Evolutionary conservation across 2,329 filamentous ascomycete genomes (phyloP), one percentile per base, ranked within the genome.

Genomic region (Penicillium sp.): DNA sequence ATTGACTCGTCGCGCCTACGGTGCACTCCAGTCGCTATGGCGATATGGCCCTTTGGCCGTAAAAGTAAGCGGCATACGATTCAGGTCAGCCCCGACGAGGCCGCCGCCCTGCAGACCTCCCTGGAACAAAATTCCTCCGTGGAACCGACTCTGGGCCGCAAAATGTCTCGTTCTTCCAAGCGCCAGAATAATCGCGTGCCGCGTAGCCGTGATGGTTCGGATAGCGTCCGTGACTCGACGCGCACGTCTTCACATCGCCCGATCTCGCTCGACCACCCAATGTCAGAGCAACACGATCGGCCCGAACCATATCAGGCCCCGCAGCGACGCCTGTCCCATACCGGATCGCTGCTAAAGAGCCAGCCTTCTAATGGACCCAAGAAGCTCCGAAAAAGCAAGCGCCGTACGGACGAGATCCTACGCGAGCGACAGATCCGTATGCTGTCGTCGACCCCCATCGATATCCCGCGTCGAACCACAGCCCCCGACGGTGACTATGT

Each of bases 371-470:
- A 79, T 56, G 81, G 83, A 44, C 74, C 74, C 5, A 68, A 75
- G 23, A 71, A 86, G 25, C 71, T 81, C 44, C 81, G 84, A 51
- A 84, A 85, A 53, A 89, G 83, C 74, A 95, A 88, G 72, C 82
- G 86, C 60, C 84, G 85, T 62, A 84, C 86, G 59, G 79, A 86
- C 55, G 88, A 95, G 55, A 81, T 83, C 65, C 79, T 86, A 50
- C 81, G 92, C 49, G 91, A 95, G 70, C 88, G 88, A 54, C 89
- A 95, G 71, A 90, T 96, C 64, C 88, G 85, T 65, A 84, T 88
- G 46, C 88, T 96, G 87, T 87, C 82, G 63, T 81, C 82, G 35
- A 80, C 79, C 53, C 77, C 79, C 2, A 80, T 85, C 58, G 83
- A 88, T 5, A 73, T 83, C 52, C 71, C 76, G 15, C 78, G 76